Conservation (phyloP, 768 basidiomycete species). For the Strobilomyces dryophilus region DNA sequence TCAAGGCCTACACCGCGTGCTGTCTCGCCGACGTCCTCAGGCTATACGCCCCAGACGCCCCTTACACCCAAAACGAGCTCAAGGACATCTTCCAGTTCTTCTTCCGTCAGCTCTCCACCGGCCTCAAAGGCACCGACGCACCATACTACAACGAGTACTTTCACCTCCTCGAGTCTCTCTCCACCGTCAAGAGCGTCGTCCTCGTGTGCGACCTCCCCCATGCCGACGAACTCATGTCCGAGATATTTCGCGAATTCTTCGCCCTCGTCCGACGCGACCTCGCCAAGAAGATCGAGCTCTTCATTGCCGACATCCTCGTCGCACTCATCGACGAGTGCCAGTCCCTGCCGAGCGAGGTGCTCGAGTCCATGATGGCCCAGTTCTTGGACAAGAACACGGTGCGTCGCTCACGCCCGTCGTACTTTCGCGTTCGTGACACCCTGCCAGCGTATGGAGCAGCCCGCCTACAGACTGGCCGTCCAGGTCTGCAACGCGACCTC, state of each 20-base stretch:
- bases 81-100: constrained; percentile 98
- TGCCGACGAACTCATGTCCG: constrained; percentile 77
- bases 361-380: constrained; percentile 81
- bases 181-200: constrained; percentile 92
- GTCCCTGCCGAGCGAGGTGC: constrained; percentile 69
- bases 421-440: constrained; percentile 1
- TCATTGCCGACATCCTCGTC: constrained; percentile 85
- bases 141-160: constrained; percentile 92
- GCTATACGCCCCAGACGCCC: constrained; percentile 95
- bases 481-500: constrained; percentile 80
- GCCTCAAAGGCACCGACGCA: constrained; percentile 71
- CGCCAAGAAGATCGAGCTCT: constrained; percentile 79
- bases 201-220: constrained; percentile 89
- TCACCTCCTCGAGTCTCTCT: constrained; percentile 89
- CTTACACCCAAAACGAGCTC: constrained; percentile 84
- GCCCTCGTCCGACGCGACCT: constrained; percentile 68
- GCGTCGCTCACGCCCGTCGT: constrained; percentile 23
- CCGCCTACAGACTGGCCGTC: constrained; percentile 77
- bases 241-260: constrained; percentile 84
- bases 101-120: constrained; percentile 75
- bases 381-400: constrained; percentile 79
- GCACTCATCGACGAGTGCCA: constrained; percentile 86
- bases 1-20: constrained; percentile 92
- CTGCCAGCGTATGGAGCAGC: constrained; percentile 59
- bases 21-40: constrained; percentile 92